Base-by-base conservation (phyloP, 352 stramenopile genomes). In the Thraustochytrium striatum region DNA sequence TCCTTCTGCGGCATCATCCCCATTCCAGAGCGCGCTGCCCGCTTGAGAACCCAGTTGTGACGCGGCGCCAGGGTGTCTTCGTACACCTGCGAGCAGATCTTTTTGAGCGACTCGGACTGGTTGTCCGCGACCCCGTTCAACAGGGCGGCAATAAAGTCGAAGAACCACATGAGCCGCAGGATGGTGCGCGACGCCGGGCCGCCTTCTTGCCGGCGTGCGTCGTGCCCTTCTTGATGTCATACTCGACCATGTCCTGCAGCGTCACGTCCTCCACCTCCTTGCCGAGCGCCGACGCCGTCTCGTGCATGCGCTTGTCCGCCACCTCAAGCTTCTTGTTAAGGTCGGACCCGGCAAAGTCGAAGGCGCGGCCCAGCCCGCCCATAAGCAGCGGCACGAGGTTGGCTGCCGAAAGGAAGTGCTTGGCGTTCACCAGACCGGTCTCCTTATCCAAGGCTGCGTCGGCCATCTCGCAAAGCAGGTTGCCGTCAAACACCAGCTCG, bases 121-220 rank as follows among this genome's bases (percentile, higher is more conserved):
- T 30, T 19, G 13, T 61, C 44, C 1, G 65, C 65, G 21, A 21
- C 13, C 35, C 36, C 65, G 21, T 75, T 30, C 50, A 75, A 19
- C 3, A 75, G 50, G 5, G 21, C 65, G 28, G 19, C 65, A 16
- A 50, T 72, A 75, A 75, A 75, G 50, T 75, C 65, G 11, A 75
- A 41, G 65, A 75, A 75, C 65, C 65, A 75, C 3, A 75, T 58
- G 50, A 75, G 65, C 0, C 65, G 65, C 44, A 75, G 3, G 52
- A 75, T 58, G 28, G 41, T 70, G 32, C 65, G 44, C 21, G 65
- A 75, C 25, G 65, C 65, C 3, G 44, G 44, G 65, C 65, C 21
- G 65, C 65, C 65, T 75, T 75, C 25, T 75, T 75, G 25, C 65
- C 65, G 25, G 25, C 65, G 36, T 75, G 65, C 21, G 65, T 75